A percentile compares a stretch with the other conserved stretches of the same genome.
Evolutionary conservation across 805 yeast genomes (phyloP).

Genomic region (Cyberlindnera suaveolens): DNA sequence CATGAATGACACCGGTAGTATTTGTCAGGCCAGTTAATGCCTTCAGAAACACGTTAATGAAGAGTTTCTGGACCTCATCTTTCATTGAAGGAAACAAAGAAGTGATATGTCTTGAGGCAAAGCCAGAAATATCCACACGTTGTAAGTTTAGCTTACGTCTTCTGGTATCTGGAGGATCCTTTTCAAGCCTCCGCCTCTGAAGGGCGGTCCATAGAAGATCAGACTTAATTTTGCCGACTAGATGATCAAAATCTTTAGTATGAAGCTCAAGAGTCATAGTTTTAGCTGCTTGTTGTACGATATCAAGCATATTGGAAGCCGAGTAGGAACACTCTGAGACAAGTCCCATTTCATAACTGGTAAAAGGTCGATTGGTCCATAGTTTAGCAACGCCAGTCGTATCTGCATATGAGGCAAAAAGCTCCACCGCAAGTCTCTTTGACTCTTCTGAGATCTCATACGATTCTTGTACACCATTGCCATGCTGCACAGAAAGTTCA

Average conservation of each 20-base stretch:
- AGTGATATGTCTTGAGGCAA: not conserved
- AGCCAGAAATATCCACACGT: slow-evolving; percentile 13
- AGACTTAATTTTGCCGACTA: slow-evolving; percentile 2
- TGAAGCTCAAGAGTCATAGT: not conserved
- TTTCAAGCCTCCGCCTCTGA: slow-evolving; percentile 2
- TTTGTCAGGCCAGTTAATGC: slow-evolving; percentile 11
- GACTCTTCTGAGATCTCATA: not conserved
- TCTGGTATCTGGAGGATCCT: not conserved
- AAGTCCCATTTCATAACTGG: slow-evolving; percentile 1
- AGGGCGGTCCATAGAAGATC: slow-evolving; percentile 5
- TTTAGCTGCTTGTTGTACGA: not conserved
- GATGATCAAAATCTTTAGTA: slow-evolving; percentile 10
- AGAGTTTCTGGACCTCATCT: slow-evolving; percentile 2
- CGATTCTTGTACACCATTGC: not conserved
- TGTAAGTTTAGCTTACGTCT: slow-evolving; percentile 10
- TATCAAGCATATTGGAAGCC: not conserved
- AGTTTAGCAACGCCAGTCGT: not conserved
- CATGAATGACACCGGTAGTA: slow-evolving; percentile 15
- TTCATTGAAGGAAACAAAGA: not conserved
- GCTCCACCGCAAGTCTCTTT: not conserved
- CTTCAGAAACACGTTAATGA: slow-evolving; percentile 8
- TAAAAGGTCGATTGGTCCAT: slow-evolving; percentile 1
- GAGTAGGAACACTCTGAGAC: not conserved
- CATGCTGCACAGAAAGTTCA: not conserved
- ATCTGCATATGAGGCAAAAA: not conserved